Conservation (phyloP, 352 stramenopile species). For the Phytophthora tentaculata region DNA sequence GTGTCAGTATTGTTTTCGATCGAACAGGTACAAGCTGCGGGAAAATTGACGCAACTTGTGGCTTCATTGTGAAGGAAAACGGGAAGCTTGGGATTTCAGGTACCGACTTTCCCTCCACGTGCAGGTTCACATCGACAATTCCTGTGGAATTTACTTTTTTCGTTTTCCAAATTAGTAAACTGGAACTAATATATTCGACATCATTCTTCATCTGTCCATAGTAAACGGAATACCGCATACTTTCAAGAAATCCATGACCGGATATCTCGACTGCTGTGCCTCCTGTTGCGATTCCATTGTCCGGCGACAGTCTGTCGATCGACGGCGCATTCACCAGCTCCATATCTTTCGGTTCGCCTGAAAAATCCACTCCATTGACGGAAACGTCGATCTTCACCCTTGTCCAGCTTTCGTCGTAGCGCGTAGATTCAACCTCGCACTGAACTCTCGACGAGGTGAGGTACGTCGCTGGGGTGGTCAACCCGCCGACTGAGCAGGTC, state of each 20-base stretch:
- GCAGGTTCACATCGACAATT: slow-evolving; percentile 2
- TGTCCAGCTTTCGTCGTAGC: slow-evolving; percentile 4
- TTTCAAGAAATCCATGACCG: slow-evolving; percentile 31
- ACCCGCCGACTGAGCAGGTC: slow-evolving; percentile 22
- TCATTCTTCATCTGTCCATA: slow-evolving; percentile 8
- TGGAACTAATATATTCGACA: slow-evolving; percentile 25
- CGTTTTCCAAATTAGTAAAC: slow-evolving; percentile 33
- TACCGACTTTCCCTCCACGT: slow-evolving; percentile 14
- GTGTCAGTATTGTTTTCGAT: slow-evolving; percentile 22
- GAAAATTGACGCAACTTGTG: slow-evolving; percentile 4
- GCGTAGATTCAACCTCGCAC: slow-evolving; percentile 30
- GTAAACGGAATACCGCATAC: slow-evolving; percentile 25
- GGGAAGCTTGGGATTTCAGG: slow-evolving; percentile 14
- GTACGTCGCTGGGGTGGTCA: slow-evolving; percentile 15
- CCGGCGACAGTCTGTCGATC: slow-evolving; percentile 15
- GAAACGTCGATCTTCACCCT: slow-evolving; percentile 32
- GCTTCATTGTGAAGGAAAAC: slow-evolving; percentile 32
- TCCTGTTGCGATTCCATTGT: slow-evolving; percentile 31
- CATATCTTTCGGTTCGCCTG: slow-evolving; percentile 2
- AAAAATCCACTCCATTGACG: slow-evolving; percentile 44
- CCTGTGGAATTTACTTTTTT: slow-evolving; percentile 1
- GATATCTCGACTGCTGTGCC: slow-evolving; percentile 31
- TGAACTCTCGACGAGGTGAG: slow-evolving; percentile 38
- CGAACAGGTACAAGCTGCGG: slow-evolving; percentile 26
- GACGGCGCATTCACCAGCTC: slow-evolving; percentile 20